These are phyloP conservation scores for Aspergillus mulundensis DNA, from an alignment of 495 filamentous ascomycete genomes.

Conservation along the genomic window DNA sequence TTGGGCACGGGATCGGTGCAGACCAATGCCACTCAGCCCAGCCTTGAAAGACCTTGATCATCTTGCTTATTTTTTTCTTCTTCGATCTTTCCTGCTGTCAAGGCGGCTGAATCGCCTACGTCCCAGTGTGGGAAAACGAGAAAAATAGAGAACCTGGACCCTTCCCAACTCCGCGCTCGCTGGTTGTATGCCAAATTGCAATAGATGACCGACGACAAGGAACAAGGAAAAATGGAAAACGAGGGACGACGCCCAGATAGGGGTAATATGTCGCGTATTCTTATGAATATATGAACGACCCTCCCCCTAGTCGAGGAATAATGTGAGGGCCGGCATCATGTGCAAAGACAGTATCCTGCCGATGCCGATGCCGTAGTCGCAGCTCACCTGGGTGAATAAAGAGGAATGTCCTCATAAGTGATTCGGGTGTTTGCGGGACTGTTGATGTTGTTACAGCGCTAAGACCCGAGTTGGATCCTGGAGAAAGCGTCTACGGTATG, in stretches of 20 bases:
- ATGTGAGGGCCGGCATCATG: constrained; percentile 1
- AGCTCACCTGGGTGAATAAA: constrained; percentile 32
- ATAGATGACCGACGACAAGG: constrained; percentile 13
- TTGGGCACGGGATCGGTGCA: not conserved
- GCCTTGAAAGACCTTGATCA: constrained; percentile 1
- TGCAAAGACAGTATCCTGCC: not conserved
- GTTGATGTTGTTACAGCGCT: constrained; percentile 39
- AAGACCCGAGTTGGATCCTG: constrained; percentile 50
- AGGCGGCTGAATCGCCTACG: constrained; percentile 13
- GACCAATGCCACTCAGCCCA: constrained; percentile 8
- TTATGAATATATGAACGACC: constrained; percentile 1
- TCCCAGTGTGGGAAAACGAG: constrained; percentile 1
- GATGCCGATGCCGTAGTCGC: constrained; percentile 10
- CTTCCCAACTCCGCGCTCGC: constrained; percentile 15
- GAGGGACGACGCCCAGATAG: not conserved
- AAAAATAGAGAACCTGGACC: constrained; percentile 1
- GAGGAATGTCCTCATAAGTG: not conserved
- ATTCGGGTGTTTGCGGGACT: constrained; percentile 6
- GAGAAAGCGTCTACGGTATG: constrained; percentile 70
- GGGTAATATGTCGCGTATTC: constrained; percentile 2
- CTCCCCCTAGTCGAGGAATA: not conserved
- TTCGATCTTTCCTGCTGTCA: constrained; percentile 5
- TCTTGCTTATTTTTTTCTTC: constrained; percentile 5
- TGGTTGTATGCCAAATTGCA: constrained; percentile 18
- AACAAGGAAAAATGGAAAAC: constrained; percentile 6